These are phyloP conservation scores for Aspergillus sp. DNA, from an alignment of 2,329 filamentous ascomycete species.

Conservation along the genomic window DNA sequence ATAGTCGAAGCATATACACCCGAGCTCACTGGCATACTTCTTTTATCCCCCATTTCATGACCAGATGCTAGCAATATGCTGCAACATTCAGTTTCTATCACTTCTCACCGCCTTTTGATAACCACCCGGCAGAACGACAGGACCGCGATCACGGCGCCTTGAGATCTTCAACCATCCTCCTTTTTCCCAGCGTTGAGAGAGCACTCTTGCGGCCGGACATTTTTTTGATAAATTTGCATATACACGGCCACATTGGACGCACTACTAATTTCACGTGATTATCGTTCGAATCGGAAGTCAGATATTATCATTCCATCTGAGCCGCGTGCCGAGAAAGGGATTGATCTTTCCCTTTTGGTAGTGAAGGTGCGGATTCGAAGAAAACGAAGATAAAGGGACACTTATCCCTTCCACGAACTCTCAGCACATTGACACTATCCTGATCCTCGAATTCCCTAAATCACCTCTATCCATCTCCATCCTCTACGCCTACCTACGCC, in stretches of 20 bases:
- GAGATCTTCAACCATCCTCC: not conserved
- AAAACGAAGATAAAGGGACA: not conserved
- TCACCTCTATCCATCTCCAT: not conserved
- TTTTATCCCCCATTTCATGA: too few species aligned
- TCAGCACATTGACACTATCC: too few species aligned
- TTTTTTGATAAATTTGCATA: not conserved
- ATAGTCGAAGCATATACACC: too few species aligned
- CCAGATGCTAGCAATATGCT: too few species aligned
- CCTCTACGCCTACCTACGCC: not conserved
- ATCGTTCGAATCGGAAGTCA: not conserved
- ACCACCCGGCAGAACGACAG: slow-evolving; percentile 21
- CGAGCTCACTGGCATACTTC: too few species aligned
- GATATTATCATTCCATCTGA: too few species aligned
- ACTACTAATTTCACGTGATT: too few species aligned
- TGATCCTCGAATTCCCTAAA: not conserved
- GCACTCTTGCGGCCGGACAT: not conserved
- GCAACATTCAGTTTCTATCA: too few species aligned
- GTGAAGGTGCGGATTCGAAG: not conserved
- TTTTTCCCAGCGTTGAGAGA: not conserved
- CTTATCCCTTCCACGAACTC: not conserved
- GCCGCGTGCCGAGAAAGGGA: not conserved
- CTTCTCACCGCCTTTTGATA: slow-evolving; percentile 21
- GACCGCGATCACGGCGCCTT: slow-evolving; percentile 1
- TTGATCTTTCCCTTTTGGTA: not conserved
- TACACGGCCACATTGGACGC: not conserved